These are phyloP conservation scores for Epichloe brachyelytri DNA, from an alignment of 2,329 filamentous ascomycete genomes.

Conservation along the genomic window DNA sequence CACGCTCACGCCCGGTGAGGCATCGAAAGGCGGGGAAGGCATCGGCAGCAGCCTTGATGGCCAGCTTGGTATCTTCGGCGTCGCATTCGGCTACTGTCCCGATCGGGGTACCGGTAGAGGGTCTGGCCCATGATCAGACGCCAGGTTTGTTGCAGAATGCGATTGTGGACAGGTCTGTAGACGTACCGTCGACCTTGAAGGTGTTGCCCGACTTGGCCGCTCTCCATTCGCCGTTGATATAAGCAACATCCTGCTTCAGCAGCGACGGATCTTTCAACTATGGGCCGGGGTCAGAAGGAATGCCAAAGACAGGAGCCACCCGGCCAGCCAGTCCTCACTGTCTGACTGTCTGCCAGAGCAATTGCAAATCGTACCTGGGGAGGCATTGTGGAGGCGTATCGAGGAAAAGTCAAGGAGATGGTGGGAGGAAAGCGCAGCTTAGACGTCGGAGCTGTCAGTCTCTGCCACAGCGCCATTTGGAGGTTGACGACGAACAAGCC, in stretches of 20 bases:
- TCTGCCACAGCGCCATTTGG: slow-evolving; percentile 20
- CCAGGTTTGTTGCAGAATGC: no score
- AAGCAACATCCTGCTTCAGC: slow-evolving; percentile 69
- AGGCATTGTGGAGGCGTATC: slow-evolving; percentile 34
- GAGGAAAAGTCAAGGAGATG: slow-evolving; percentile 15
- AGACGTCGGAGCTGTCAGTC: slow-evolving; percentile 16
- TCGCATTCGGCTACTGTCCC: slow-evolving; percentile 79
- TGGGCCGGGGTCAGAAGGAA: neutral
- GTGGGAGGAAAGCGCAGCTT: slow-evolving; percentile 17
- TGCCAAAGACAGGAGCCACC: neutral
- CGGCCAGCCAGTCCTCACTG: neutral
- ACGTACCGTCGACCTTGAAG: slow-evolving; percentile 65
- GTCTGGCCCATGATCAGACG: slow-evolving; percentile 30
- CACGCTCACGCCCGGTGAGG: slow-evolving; percentile 60
- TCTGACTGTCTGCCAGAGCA: neutral
- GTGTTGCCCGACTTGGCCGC: slow-evolving; percentile 76
- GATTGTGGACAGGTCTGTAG: neutral
- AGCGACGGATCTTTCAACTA: slow-evolving; percentile 69
- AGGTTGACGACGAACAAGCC: neutral
- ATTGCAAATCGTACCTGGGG: slow-evolving; percentile 24
- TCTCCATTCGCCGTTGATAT: slow-evolving; percentile 90
- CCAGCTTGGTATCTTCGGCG: slow-evolving; percentile 60
- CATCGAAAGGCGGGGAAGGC: slow-evolving; percentile 61
- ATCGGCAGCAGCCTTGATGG: slow-evolving; percentile 69
- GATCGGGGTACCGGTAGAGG: slow-evolving; percentile 68